Conservation (phyloP, 1,284 basidiomycete species). For the Filobasidium uniguttulatum region DNA sequence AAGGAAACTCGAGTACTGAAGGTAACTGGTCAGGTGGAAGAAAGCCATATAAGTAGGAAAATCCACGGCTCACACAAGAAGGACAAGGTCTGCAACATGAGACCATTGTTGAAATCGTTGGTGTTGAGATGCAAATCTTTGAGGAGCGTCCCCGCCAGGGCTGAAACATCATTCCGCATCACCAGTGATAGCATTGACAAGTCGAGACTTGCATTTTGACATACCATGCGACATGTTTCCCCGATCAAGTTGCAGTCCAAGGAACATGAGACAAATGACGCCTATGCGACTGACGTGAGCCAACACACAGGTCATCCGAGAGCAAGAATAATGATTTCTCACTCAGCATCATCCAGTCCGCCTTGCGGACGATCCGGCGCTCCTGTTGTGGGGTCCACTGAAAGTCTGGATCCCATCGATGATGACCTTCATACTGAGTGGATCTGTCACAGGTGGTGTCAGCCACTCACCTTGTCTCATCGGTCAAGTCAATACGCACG, state of each 20-base stretch:
- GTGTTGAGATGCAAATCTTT: slow-evolving; percentile 31
- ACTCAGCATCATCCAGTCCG: slow-evolving; percentile 17
- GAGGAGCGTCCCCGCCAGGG: slow-evolving; percentile 34
- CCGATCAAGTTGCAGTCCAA: slow-evolving; percentile 26
- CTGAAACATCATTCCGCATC: neutral
- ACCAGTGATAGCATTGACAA: neutral
- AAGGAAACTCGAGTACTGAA: too few relatives aligned
- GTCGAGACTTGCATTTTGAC: neutral
- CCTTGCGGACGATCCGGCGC: slow-evolving; percentile 21
- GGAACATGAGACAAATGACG: slow-evolving; percentile 18
- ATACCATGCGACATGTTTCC: slow-evolving; percentile 19
- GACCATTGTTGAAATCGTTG: slow-evolving; percentile 26
- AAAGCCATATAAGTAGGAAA: too few relatives aligned
- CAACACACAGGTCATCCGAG: neutral
- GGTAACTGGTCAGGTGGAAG: too few relatives aligned
- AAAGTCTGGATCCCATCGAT: slow-evolving; percentile 31
- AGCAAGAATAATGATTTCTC: slow-evolving; percentile 2
- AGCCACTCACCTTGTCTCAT: neutral
- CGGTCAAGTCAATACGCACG: neutral
- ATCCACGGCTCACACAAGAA: slow-evolving; percentile 27
- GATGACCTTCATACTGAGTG: slow-evolving; percentile 24
- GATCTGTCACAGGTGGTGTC: slow-evolving; percentile 17
- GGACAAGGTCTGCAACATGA: slow-evolving; percentile 11
- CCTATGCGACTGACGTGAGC: neutral
- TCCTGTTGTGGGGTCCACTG: slow-evolving; percentile 35